These are phyloP conservation scores for Saraca asoca DNA, from an alignment of 331 rosid genomes.

Conservation along the genomic window DNA sequence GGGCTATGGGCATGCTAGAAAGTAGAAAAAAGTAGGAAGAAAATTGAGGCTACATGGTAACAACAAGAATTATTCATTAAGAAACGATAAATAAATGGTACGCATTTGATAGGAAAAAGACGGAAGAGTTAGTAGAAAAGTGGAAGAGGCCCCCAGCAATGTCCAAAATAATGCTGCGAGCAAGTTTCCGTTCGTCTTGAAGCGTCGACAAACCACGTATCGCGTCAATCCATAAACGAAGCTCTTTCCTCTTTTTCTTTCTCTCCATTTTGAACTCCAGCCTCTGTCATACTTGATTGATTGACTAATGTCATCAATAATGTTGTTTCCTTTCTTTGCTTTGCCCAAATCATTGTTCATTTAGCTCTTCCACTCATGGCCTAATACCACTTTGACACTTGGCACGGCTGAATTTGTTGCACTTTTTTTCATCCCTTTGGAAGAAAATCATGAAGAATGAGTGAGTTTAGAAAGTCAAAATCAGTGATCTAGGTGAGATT, in stretches of 20 bases:
- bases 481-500: too few relatives aligned
- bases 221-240: conserved; percentile 38
- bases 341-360: too few relatives aligned
- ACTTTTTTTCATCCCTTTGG: too few relatives aligned
- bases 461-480: too few relatives aligned
- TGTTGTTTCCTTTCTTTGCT: too few relatives aligned
- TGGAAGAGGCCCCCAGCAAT: conserved; percentile 33
- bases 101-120: conserved; percentile 43
- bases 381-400: too few relatives aligned
- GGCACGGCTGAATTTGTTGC: too few relatives aligned
- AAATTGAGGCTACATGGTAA: background rate
- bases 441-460: too few relatives aligned
- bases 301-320: too few relatives aligned
- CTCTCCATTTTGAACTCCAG: background rate
- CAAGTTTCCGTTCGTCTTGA: conserved; percentile 32
- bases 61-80: background rate
- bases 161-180: conserved; percentile 40
- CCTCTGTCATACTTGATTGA: background rate
- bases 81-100: conserved; percentile 31
- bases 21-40: conserved; percentile 2
- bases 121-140: conserved; percentile 46
- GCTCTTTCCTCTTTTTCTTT: conserved; percentile 5
- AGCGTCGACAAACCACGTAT: conserved; percentile 45
- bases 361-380: too few relatives aligned
- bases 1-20: background rate